Percentiles rank a stretch among this genome's conserved stretches.
Conservation (phyloP, 208 protist species). For the Angomonas desouzai region DNA sequence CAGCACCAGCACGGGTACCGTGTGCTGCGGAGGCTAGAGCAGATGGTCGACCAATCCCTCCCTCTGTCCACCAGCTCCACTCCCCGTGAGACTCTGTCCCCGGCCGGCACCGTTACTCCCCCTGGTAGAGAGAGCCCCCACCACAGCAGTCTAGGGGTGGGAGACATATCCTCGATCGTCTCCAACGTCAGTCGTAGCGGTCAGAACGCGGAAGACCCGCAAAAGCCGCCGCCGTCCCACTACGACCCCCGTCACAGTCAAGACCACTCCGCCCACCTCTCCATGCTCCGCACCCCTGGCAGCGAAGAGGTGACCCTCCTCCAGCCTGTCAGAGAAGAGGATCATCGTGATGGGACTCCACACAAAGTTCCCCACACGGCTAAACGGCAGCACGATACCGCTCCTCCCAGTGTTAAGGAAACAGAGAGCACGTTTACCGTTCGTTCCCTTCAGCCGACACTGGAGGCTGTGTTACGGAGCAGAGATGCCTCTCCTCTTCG, state of each 20-base stretch:
- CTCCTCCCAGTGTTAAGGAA: neutral
- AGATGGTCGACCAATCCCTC: neutral
- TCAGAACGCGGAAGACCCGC: neutral
- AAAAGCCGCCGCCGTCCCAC: too few species aligned
- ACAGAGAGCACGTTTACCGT: neutral
- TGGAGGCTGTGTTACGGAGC: slow-evolving; percentile 1
- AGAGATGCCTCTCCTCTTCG: neutral
- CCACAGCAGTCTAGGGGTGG: neutral
- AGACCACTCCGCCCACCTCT: neutral
- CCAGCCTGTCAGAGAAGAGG: neutral
- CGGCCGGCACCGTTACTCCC: neutral
- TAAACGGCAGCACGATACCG: neutral
- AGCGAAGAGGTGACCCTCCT: neutral
- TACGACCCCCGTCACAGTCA: neutral
- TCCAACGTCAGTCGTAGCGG: neutral
- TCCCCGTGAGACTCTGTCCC: neutral
- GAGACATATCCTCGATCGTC: neutral
- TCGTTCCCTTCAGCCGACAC: slow-evolving; percentile 5
- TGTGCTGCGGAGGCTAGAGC: slow-evolving; percentile 20
- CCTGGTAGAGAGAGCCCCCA: neutral
- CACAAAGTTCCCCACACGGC: neutral
- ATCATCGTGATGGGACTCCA: neutral
- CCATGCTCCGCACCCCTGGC: neutral
- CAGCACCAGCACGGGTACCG: slow-evolving; percentile 47
- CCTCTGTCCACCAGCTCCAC: neutral